Conservation (phyloP, 106 monocot genomes). For the Xerophyta viscosa region DNA sequence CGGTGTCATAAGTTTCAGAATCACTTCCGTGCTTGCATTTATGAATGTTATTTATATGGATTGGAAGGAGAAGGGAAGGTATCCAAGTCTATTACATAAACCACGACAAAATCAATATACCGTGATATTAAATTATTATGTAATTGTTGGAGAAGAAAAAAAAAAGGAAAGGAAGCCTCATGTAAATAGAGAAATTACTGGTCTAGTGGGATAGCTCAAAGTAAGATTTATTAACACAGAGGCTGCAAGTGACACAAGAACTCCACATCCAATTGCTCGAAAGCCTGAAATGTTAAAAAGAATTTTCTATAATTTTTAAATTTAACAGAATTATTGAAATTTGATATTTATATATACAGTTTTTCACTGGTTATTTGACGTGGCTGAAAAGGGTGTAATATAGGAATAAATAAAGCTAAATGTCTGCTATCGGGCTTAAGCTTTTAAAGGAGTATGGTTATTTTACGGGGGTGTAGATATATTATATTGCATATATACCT, state of each 20-base stretch:
- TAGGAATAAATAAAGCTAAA: too few relatives aligned
- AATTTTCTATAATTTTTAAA: too few relatives aligned
- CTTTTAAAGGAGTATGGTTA: too few relatives aligned
- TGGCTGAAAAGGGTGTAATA: background rate
- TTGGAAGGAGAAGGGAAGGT: conserved; percentile 1
- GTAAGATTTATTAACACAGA: background rate
- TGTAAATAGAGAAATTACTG: conserved; percentile 7
- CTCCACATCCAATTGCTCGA: conserved; percentile 7
- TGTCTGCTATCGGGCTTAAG: too few relatives aligned
- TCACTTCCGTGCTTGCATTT: conserved; percentile 10
- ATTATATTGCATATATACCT: conserved; percentile 21
- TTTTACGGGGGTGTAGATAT: too few relatives aligned
- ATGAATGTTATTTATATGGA: conserved; percentile 7
- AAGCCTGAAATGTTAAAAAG: too few relatives aligned
- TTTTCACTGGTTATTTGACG: too few relatives aligned
- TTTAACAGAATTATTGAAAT: background rate
- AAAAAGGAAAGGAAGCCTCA: too few relatives aligned
- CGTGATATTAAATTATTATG: too few relatives aligned
- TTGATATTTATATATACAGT: too few relatives aligned
- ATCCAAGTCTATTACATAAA: conserved; percentile 6
- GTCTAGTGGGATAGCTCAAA: background rate
- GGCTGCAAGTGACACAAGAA: background rate
- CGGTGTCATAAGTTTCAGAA: conserved; percentile 7
- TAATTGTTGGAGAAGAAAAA: background rate
- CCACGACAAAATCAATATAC: too few relatives aligned